Evolutionary conservation across 1,139 yeast species (phyloP).

Genomic region (Lodderomyces pseudojiufengensis): DNA sequence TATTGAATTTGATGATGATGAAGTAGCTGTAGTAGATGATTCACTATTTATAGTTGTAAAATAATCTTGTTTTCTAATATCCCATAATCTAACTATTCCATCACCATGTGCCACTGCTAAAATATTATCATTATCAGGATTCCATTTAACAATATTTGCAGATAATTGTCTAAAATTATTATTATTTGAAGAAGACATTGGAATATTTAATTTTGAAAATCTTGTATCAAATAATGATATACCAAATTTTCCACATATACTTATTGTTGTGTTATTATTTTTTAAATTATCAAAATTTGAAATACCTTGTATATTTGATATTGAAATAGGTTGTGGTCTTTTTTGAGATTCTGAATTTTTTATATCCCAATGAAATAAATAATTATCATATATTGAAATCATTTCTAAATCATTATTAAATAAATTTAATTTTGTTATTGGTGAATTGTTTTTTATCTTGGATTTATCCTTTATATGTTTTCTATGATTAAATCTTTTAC

Average conservation of each 20-base stretch:
- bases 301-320: slow-evolving; percentile 51
- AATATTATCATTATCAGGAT: slow-evolving; percentile 53
- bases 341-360: slow-evolving; percentile 45
- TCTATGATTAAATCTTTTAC: slow-evolving; percentile 70
- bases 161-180: slow-evolving; percentile 19
- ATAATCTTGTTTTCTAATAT: slow-evolving; percentile 53
- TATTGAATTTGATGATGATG: slow-evolving; percentile 20
- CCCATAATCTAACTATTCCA: slow-evolving; percentile 68
- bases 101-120: slow-evolving; percentile 67
- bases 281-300: slow-evolving; percentile 47
- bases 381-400: slow-evolving; percentile 58
- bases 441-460: slow-evolving; percentile 16
- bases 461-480: slow-evolving; percentile 46
- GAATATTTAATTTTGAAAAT: slow-evolving; percentile 35
- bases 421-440: slow-evolving; percentile 28
- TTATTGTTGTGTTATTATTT: slow-evolving; percentile 34
- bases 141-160: slow-evolving; percentile 56
- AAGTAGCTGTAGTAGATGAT: slow-evolving; percentile 21
- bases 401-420: slow-evolving; percentile 23
- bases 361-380: slow-evolving; percentile 71
- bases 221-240: slow-evolving; percentile 68
- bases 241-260: slow-evolving; percentile 68
- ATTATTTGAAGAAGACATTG: slow-evolving; percentile 15
- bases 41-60: slow-evolving; percentile 39
- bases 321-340: slow-evolving; percentile 46